Percentiles rank a stretch among this genome's conserved stretches.
These are phyloP conservation scores for Alternaria sp. DNA, from an alignment of 2,329 filamentous ascomycete genomes.

Conservation along the genomic window DNA sequence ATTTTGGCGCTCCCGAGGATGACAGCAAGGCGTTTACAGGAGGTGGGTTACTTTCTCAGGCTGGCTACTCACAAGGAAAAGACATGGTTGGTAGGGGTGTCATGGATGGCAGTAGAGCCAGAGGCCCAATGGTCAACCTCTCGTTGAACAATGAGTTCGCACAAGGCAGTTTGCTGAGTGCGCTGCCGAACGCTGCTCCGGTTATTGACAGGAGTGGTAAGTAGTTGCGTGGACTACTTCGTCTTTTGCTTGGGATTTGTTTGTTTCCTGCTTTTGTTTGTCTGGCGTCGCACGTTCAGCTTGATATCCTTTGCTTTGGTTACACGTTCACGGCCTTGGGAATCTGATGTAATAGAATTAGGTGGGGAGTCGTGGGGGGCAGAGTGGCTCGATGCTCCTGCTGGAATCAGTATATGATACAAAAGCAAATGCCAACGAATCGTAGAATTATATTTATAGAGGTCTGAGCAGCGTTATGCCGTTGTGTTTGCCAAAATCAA, in stretches of 20 bases:
- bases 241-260: not conserved
- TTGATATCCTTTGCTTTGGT: slow-evolving; percentile 7
- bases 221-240: slow-evolving; percentile 6
- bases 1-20: slow-evolving; percentile 40
- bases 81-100: slow-evolving; percentile 54
- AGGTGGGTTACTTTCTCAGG: slow-evolving; percentile 54
- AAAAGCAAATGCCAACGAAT: not conserved
- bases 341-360: slow-evolving; percentile 3
- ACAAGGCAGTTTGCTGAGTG: slow-evolving; percentile 59
- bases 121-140: slow-evolving; percentile 56
- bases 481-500: not conserved
- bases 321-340: slow-evolving; percentile 2
- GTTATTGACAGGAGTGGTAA: slow-evolving; percentile 50
- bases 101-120: slow-evolving; percentile 55
- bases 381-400: not conserved
- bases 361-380: not conserved
- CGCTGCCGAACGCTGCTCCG: slow-evolving; percentile 47
- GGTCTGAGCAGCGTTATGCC: not conserved
- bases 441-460: not conserved
- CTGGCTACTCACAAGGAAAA: slow-evolving; percentile 51
- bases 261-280: not conserved
- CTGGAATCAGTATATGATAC: not conserved
- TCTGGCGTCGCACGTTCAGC: not conserved
- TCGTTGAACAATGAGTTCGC: slow-evolving; percentile 54
- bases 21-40: slow-evolving; percentile 55